Evolutionary conservation across 2,329 filamentous ascomycete species (phyloP).

Genomic region (Xylariaceae sp.): DNA sequence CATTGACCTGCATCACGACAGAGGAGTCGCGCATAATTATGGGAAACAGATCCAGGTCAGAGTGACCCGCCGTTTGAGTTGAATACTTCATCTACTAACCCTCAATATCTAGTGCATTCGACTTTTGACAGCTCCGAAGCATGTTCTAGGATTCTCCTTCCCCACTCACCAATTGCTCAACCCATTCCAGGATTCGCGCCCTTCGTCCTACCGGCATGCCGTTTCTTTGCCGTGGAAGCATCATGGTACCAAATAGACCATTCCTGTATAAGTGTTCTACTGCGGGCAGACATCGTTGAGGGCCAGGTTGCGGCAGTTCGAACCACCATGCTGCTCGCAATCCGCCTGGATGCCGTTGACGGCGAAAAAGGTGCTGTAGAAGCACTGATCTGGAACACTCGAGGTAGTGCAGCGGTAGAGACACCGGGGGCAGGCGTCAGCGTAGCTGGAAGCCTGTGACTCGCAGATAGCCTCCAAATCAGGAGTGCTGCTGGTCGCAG

Average conservation of each 20-base stretch:
- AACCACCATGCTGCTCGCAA: slow-evolving; percentile 31
- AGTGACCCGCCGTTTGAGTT: background rate
- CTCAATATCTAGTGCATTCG: too few relatives aligned
- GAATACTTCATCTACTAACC: background rate
- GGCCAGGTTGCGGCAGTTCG: slow-evolving; percentile 25
- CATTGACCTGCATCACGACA: background rate
- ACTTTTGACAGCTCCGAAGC: too few relatives aligned
- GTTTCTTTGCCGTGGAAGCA: background rate
- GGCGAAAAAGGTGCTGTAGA: slow-evolving; percentile 28
- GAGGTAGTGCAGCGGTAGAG: slow-evolving; percentile 23
- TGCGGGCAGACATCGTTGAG: slow-evolving; percentile 26
- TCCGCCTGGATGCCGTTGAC: slow-evolving; percentile 31
- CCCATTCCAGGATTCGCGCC: too few relatives aligned
- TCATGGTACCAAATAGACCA: background rate
- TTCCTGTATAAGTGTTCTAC: background rate
- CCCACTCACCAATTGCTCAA: too few relatives aligned
- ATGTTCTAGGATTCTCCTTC: too few relatives aligned
- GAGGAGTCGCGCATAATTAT: background rate
- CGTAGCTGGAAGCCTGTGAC: slow-evolving; percentile 24
- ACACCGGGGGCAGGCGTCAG: slow-evolving; percentile 27
- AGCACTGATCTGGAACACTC: slow-evolving; percentile 25
- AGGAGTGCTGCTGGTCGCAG: slow-evolving; percentile 16
- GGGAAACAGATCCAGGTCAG: background rate
- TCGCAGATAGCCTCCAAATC: slow-evolving; percentile 31
- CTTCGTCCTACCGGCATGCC: too few relatives aligned